Conservation (phyloP, 768 basidiomycete genomes). For the Clitopilus passeckerianus region DNA sequence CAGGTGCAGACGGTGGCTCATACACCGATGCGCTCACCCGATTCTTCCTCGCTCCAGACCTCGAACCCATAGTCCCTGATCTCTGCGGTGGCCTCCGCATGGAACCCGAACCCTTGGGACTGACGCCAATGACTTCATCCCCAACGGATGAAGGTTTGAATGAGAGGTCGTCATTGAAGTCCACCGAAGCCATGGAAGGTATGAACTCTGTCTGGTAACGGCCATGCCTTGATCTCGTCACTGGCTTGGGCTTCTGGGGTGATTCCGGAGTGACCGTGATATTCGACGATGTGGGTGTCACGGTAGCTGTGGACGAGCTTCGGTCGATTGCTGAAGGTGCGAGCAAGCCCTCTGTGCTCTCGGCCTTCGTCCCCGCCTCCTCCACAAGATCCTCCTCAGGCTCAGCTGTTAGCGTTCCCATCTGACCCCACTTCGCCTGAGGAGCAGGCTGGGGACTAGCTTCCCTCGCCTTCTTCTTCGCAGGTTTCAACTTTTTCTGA, state of each 20-base stretch:
- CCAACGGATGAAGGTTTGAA: conserved; percentile 3
- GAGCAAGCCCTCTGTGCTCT: not conserved
- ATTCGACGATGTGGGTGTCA: conserved; percentile 3
- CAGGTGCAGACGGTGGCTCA: conserved; percentile 37
- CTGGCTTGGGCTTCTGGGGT: conserved; percentile 4
- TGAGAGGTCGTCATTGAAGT: conserved; percentile 2
- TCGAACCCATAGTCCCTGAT: conserved; percentile 31
- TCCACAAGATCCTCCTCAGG: not conserved
- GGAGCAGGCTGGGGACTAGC: conserved; percentile 1
- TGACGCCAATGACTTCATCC: conserved; percentile 4
- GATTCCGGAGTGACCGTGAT: not conserved
- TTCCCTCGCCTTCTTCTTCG: conserved; percentile 14
- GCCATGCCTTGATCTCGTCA: conserved; percentile 34
- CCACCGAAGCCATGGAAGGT: conserved; percentile 13
- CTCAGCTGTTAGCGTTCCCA: conserved; percentile 12
- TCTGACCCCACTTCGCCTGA: conserved; percentile 13
- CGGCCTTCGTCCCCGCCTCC: conserved; percentile 7
- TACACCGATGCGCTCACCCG: conserved; percentile 60
- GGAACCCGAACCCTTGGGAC: conserved; percentile 7
- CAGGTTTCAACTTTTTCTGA: conserved; percentile 17
- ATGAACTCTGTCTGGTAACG: conserved; percentile 47
- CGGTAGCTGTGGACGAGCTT: conserved; percentile 1
- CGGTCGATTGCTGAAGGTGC: not conserved
- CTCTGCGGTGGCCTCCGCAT: conserved; percentile 12
- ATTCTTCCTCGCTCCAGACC: conserved; percentile 39